Evolutionary conservation across 139 green algal genomes (phyloP).

Genomic region (Coccomyxa sp.): DNA sequence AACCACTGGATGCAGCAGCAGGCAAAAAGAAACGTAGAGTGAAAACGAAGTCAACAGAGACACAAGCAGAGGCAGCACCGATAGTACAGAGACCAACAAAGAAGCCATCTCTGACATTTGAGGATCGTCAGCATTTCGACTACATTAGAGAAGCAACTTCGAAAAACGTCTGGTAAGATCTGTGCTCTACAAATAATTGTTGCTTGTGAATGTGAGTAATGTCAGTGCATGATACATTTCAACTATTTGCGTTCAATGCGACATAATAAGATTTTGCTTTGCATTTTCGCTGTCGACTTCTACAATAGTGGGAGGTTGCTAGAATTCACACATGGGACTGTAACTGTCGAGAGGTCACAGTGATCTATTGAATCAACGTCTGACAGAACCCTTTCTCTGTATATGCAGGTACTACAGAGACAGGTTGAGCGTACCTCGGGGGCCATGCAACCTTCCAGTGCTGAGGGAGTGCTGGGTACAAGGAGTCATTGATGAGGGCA

Average conservation of each 20-base stretch:
- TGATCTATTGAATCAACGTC: too few relatives aligned
- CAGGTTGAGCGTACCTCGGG: constrained; percentile 64
- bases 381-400: background rate
- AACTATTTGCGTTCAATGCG: too few relatives aligned
- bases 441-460: constrained; percentile 79
- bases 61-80: background rate
- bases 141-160: constrained; percentile 71
- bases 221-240: too few relatives aligned
- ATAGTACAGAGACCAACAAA: constrained; percentile 5
- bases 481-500: constrained; percentile 88
- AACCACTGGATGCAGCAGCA: background rate
- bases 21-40: background rate
- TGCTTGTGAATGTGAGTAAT: background rate
- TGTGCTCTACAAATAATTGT: background rate
- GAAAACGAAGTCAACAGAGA: background rate
- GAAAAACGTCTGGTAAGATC: constrained; percentile 89
- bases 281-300: too few relatives aligned
- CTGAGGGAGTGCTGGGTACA: constrained; percentile 49
- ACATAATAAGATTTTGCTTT: too few relatives aligned
- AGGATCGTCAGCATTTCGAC: constrained; percentile 62
- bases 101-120: constrained; percentile 27
- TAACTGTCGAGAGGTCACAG: background rate
- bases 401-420: constrained; percentile 19
- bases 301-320: constrained; percentile 1
- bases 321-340: background rate